Percentiles rank a stretch among this genome's conserved stretches.
Evolutionary conservation across 441 rosid genomes (phyloP).

Genomic region (Cnidoscolus chayamansa): DNA sequence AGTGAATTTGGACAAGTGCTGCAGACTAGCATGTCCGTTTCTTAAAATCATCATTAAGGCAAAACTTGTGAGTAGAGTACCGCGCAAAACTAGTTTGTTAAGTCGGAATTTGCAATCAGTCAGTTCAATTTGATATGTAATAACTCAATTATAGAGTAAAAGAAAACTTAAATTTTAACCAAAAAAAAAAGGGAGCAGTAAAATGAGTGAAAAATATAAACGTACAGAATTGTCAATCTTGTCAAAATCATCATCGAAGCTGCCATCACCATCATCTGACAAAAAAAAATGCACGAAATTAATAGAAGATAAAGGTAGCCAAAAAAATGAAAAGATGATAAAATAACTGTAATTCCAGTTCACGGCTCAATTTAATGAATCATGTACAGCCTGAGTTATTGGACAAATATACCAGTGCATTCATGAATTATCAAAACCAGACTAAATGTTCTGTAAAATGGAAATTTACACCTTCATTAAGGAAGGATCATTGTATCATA

Average conservation of each 20-base stretch:
- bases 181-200: not conserved
- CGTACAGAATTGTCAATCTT: conserved; percentile 80
- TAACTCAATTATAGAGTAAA: no score
- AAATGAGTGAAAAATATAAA: conserved; percentile 16
- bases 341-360: not conserved
- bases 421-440: not conserved
- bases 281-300: conserved; percentile 16
- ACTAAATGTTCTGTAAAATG: not conserved
- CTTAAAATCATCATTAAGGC: not conserved
- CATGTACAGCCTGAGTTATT: not conserved
- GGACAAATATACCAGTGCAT: not conserved
- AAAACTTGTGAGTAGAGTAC: not conserved
- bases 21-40: not conserved
- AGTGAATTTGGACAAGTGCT: not conserved
- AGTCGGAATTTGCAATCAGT: no score
- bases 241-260: conserved; percentile 81
- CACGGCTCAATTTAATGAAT: not conserved
- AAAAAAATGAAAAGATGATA: conserved; percentile 1
- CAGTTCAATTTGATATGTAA: no score
- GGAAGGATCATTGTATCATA: not conserved
- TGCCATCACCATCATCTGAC: conserved; percentile 58
- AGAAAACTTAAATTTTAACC: no score
- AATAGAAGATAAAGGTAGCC: conserved; percentile 2
- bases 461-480: not conserved
- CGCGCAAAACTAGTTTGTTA: no score